Evolutionary conservation across 1,139 yeast species (phyloP), one percentile per base, ranked within the genome.

Genomic region (Arxiozyma telluris): DNA sequence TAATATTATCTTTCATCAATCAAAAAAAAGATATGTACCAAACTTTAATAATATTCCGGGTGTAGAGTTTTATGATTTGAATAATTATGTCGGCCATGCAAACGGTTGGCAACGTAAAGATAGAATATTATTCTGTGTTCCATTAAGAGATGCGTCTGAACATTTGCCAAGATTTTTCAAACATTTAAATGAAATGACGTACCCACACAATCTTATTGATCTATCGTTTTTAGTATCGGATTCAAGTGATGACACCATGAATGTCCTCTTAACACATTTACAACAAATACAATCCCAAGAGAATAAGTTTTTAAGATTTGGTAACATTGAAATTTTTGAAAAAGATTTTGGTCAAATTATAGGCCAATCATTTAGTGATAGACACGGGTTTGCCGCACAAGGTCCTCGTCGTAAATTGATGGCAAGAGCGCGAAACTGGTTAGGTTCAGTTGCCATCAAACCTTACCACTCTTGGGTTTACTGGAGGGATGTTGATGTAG

Each of bases 401-500:
- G 89, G 88, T 1, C 87, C 87, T 45, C 74, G 89, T 61, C 73
- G 89, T 64, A 83, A 83, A 66, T 71, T 83, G 55, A 83, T 83
- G 89, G 89, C 85, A 9, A 76, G 84, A 53, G 88, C 89, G 5
- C 75, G 89, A 63, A 83, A 83, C 66, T 83, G 89, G 89, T 71
- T 83, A 47, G 73, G 81, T 50, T 73, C 84, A 1, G 83, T 78
- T 1, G 83, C 87, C 2, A 64, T 83, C 38, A 77, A 81, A 62
- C 88, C 89, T 0, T 80, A 83, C 60, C 89, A 83, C 61, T 76
- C 86, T 1, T 83, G 87, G 87, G 87, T 83, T n/a, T 83, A 83
- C 65, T 83, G 89, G 89, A 78, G 89, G 66, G 89, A 83, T 69
- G 85, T 82, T 4, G 88, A 83, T 64, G 84, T 83, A 3, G 84